Evolutionary conservation across 2,329 filamentous ascomycete genomes (phyloP).

Genomic region (Talaromyces piceae): DNA sequence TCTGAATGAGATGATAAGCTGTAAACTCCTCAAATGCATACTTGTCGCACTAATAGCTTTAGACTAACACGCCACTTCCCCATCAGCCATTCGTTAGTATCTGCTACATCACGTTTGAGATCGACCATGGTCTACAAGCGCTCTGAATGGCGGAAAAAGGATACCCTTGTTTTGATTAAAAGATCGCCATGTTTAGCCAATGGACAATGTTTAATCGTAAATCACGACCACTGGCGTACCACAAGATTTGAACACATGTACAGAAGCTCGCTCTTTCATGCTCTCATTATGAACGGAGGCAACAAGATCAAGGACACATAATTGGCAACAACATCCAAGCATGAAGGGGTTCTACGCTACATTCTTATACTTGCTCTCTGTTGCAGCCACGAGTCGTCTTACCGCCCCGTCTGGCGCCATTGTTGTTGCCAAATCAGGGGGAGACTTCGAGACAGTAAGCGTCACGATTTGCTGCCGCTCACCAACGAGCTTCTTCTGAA

Average conservation of each 20-base stretch:
- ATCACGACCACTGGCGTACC: not conserved
- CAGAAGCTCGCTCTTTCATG: not conserved
- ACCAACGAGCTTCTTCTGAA: not conserved
- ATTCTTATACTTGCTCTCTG: constrained; percentile 13
- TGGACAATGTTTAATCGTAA: not conserved
- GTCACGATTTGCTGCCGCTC: not conserved
- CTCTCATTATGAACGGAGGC: no score
- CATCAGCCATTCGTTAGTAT: not conserved
- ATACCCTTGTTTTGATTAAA: not conserved
- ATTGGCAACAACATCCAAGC: no score
- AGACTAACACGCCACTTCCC: no score
- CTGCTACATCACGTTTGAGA: not conserved
- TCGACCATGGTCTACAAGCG: not conserved
- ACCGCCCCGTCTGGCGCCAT: constrained; percentile 19
- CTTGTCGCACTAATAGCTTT: no score
- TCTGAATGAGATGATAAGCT: no score
- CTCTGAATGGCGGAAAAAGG: not conserved
- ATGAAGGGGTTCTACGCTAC: constrained; percentile 11
- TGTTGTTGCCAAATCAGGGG: constrained; percentile 19
- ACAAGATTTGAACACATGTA: not conserved
- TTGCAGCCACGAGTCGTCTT: constrained; percentile 18
- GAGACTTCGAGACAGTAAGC: constrained; percentile 17
- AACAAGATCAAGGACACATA: not conserved
- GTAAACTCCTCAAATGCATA: no score
- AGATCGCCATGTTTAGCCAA: not conserved